A percentile compares a stretch with the other conserved stretches of the same genome.
These are phyloP conservation scores for Bryoerythrophyllum caledonicum DNA, from an alignment of 225 moss, liverwort and hornwort species.

Conservation along the genomic window DNA sequence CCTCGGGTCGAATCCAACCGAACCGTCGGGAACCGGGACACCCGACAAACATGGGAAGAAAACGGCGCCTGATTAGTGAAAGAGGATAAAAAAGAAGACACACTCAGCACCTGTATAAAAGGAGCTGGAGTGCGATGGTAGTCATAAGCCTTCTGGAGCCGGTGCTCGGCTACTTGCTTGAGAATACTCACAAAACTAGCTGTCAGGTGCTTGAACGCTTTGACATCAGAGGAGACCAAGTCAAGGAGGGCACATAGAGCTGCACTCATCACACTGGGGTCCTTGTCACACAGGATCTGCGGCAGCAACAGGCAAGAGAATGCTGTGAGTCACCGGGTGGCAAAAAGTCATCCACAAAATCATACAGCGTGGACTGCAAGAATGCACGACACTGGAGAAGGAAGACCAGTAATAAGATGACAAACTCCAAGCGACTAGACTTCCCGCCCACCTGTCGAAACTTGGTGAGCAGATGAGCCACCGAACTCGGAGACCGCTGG, in stretches of 20 bases:
- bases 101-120: conserved; percentile 84
- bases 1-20: no score
- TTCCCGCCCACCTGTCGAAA: conserved; percentile 90
- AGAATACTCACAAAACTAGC: conserved; percentile 86
- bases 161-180: conserved; percentile 87
- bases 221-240: conserved; percentile 68
- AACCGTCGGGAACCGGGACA: no score
- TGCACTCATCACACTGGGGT: conserved; percentile 98
- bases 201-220: conserved; percentile 72
- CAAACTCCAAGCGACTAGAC: not conserved
- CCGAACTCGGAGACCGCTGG: conserved; percentile 81
- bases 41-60: no score
- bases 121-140: conserved; percentile 92
- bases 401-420: not conserved
- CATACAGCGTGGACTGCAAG: no score
- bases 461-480: conserved; percentile 75
- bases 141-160: conserved; percentile 82
- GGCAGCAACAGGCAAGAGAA: conserved; percentile 12
- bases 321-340: no score
- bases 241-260: conserved; percentile 89
- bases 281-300: conserved; percentile 88
- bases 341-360: no score
- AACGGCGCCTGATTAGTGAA: no score
- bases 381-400: no score
- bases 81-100: no score